Evolutionary conservation across 2,329 filamentous ascomycete genomes (phyloP).

Genomic region (Dothistroma septosporum): DNA sequence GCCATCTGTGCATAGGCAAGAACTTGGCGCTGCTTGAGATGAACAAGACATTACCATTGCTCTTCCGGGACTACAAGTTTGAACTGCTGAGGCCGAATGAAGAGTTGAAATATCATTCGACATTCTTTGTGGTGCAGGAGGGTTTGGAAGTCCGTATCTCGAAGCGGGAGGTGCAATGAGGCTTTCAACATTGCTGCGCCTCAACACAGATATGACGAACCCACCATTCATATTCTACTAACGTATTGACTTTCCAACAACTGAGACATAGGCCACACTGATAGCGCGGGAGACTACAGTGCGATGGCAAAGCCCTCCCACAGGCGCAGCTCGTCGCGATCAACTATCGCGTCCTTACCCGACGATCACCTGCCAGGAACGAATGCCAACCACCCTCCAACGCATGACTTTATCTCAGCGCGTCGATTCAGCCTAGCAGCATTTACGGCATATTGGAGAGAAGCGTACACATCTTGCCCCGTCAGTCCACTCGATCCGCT

Average conservation of each 20-base stretch:
- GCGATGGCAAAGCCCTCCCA: too few relatives aligned
- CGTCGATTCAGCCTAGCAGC: too few relatives aligned
- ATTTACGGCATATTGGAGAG: too few relatives aligned
- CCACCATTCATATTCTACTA: neutral
- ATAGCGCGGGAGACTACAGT: neutral
- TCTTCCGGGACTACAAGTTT: constrained; percentile 54
- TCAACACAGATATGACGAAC: neutral
- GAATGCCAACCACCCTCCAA: too few relatives aligned
- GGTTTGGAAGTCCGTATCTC: constrained; percentile 50
- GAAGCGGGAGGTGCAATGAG: constrained; percentile 32
- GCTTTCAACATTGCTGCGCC: neutral
- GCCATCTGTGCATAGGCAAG: constrained; percentile 28
- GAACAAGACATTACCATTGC: constrained; percentile 30
- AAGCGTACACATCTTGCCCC: too few relatives aligned
- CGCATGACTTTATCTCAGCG: too few relatives aligned
- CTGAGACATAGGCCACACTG: neutral
- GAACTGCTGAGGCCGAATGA: constrained; percentile 50
- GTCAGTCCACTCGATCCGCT: too few relatives aligned
- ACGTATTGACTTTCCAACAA: too few relatives aligned
- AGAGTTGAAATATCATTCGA: constrained; percentile 51
- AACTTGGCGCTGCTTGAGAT: constrained; percentile 29
- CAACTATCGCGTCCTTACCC: too few relatives aligned
- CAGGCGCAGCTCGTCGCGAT: neutral
- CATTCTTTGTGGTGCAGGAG: constrained; percentile 58
- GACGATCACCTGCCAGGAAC: too few relatives aligned